These are phyloP conservation scores for Halophytophthora polymorphica DNA, from an alignment of 352 stramenopile genomes.

Conservation along the genomic window DNA sequence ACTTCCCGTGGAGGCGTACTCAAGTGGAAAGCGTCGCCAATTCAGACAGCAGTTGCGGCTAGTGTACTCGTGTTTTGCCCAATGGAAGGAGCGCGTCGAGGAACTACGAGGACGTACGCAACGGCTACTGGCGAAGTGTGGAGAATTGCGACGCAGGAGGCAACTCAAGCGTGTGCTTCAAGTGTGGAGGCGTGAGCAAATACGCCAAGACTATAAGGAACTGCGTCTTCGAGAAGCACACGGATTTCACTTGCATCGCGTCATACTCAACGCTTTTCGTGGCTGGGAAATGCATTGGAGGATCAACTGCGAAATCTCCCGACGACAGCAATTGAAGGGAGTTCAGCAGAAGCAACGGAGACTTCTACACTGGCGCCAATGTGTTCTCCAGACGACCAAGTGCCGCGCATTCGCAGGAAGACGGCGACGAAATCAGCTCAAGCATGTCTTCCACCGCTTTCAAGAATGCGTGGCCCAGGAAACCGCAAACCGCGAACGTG, in stretches of 20 bases:
- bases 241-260: conserved; percentile 5
- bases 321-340: conserved; percentile 1
- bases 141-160: conserved; percentile 6
- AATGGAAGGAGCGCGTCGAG: conserved; percentile 16
- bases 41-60: conserved; percentile 19
- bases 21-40: conserved; percentile 16
- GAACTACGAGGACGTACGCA: not conserved
- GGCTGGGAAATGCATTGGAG: conserved; percentile 11
- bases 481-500: not conserved
- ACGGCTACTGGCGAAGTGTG: conserved; percentile 8
- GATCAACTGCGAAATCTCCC: conserved; percentile 16
- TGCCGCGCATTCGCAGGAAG: conserved; percentile 10
- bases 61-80: conserved; percentile 20
- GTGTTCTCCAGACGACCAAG: conserved; percentile 11
- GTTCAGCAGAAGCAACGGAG: conserved; percentile 1
- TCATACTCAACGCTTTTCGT: conserved; percentile 7
- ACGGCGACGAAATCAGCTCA: conserved; percentile 3
- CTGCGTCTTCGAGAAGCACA: conserved; percentile 6
- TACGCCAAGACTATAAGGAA: conserved; percentile 3
- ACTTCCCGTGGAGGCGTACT: not conserved
- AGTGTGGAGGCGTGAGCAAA: conserved; percentile 4
- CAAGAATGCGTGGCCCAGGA: not conserved
- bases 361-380: conserved; percentile 18
- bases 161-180: conserved; percentile 4
- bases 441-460: conserved; percentile 6